Base-by-base conservation (phyloP, 768 basidiomycete genomes). In the Pulveroboletus sp. region DNA sequence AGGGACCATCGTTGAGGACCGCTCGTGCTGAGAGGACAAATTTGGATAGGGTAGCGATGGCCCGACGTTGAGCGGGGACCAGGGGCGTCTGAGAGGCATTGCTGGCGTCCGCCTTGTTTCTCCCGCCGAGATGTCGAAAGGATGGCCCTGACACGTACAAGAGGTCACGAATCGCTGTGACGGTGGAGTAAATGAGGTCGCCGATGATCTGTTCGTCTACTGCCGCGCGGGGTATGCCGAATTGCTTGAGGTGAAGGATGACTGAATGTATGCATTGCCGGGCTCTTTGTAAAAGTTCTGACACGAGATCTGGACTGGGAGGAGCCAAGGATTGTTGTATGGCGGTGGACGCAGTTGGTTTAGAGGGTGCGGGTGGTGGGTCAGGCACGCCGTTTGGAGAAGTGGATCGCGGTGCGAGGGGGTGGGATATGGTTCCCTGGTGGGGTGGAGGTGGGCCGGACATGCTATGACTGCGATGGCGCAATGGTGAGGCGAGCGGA, bases 1-100 rank as follows among this genome's bases (percentile, higher is more conserved):
- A 64, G 1, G 66, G 62, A 2, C 57, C 68, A 45, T 67, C 57
- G 44, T 76, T 80, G 4, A 85, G 74, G 63, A 88, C 82, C 2
- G 93, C 92, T 23, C 93, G 83, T 1, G 89, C 83, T 10, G 88
- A 90, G 2, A 94, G 76, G 29, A 94, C 85, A 24, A 96, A 80
- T 62, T 93, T 86, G 31, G 90, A 93, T 4, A 94, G 75, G 0
- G 90, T 92, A 0, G 90, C 89, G 4, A 90, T 86, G 17, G 92
- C 83, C 50, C 88, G 88, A 45, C 89, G 76, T 53, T 90, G 89
- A 1, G 83, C 82, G 2, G 85, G 83, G 64, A 90, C 85, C 16
- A 91, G 69, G 4, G 83, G 70, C 5, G 80, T 73, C 50, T 80
- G 76, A 5, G 79, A 71, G 5, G 75, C 66, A 19, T 75, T 63